Percentiles rank a stretch among this genome's conserved stretches.
Evolutionary conservation across 2,329 filamentous ascomycete genomes (phyloP).

Genomic region (Aschersonia sp.): DNA sequence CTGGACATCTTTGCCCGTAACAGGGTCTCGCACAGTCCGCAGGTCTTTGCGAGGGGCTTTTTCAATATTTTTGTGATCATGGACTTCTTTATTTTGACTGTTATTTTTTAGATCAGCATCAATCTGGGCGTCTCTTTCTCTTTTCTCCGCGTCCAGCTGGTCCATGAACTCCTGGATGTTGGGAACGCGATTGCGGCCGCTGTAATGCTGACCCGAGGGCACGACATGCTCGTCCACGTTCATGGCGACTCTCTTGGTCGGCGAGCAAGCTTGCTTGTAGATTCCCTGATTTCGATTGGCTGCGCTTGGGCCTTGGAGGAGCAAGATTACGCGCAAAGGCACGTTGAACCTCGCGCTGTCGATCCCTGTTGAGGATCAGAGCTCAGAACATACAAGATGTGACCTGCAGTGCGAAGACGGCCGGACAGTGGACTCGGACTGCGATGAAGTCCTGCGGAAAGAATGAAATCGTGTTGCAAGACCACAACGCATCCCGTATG

Average conservation of each 20-base stretch:
- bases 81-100: constrained; percentile 19
- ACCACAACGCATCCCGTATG: too few species aligned
- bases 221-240: constrained; percentile 23
- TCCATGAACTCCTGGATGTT: constrained; percentile 77
- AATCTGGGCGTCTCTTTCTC: constrained; percentile 55
- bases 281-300: background rate
- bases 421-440: too few species aligned
- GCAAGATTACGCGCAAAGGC: too few species aligned
- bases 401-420: too few species aligned
- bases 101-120: constrained; percentile 38
- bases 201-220: constrained; percentile 57
- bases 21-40: constrained; percentile 71
- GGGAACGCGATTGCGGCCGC: constrained; percentile 69
- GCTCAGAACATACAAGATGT: too few species aligned
- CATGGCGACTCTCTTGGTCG: constrained; percentile 12
- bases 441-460: too few species aligned
- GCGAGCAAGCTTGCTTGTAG: background rate
- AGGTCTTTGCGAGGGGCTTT: constrained; percentile 31
- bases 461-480: too few species aligned
- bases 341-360: too few species aligned
- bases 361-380: too few species aligned
- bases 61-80: constrained; percentile 26
- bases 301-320: too few species aligned
- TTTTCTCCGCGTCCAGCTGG: constrained; percentile 66
- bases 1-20: constrained; percentile 71